Conservation (phyloP, 2,329 filamentous ascomycete species). For the Dactylellina parvicollis region DNA sequence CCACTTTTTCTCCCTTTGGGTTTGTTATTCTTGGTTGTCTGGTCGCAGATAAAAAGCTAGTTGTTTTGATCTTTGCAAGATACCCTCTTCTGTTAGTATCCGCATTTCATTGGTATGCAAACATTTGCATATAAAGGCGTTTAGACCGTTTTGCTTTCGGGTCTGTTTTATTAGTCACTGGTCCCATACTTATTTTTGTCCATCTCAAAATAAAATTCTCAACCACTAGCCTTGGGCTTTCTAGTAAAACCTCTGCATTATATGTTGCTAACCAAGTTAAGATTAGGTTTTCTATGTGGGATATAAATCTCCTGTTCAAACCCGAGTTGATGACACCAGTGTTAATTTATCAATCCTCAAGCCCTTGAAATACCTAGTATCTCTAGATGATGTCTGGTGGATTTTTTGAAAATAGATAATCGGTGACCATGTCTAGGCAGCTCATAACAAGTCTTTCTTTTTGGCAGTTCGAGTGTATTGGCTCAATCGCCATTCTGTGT, state of each 20-base stretch:
- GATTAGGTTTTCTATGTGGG: too few species aligned
- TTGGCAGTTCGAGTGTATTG: slow-evolving; percentile 78
- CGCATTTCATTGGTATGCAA: not conserved
- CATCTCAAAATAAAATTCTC: too few species aligned
- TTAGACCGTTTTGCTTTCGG: slow-evolving; percentile 11
- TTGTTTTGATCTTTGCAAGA: slow-evolving; percentile 28
- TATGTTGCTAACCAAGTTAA: too few species aligned
- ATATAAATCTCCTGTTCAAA: too few species aligned
- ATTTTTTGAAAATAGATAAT: too few species aligned
- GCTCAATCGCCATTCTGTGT: slow-evolving; percentile 94
- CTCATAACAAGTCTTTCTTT: slow-evolving; percentile 57
- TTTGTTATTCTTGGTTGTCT: slow-evolving; percentile 12
- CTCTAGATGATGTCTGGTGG: too few species aligned
- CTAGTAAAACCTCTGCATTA: too few species aligned
- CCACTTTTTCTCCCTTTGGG: not conserved
- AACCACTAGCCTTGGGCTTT: too few species aligned
- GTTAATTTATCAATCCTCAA: too few species aligned
- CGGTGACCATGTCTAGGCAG: too few species aligned
- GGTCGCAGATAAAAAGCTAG: slow-evolving; percentile 4
- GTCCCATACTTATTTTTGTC: not conserved
- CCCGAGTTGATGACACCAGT: too few species aligned
- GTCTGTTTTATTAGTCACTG: not conserved
- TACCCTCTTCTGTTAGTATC: slow-evolving; percentile 23
- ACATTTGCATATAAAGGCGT: slow-evolving; percentile 7
- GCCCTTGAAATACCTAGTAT: too few species aligned